Conservation (phyloP, 768 basidiomycete genomes). For the Chalciporus chontae region DNA sequence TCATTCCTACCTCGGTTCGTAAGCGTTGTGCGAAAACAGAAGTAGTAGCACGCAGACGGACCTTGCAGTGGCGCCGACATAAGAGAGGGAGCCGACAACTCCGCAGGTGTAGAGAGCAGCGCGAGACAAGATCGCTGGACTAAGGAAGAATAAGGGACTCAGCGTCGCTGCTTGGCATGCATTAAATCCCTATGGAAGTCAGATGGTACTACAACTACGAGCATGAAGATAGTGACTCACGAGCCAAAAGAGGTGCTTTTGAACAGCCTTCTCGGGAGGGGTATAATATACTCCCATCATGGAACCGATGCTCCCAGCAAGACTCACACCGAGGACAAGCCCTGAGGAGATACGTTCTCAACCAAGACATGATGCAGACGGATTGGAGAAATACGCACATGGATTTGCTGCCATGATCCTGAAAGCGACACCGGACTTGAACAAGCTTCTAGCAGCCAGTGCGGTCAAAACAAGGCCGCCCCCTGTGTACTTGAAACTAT, state of each 20-base stretch:
- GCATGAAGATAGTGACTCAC: slow-evolving; percentile 36
- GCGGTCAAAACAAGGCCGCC: slow-evolving; percentile 77
- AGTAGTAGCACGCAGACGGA: slow-evolving; percentile 25
- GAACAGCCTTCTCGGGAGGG: slow-evolving; percentile 67
- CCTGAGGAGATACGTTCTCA: slow-evolving; percentile 36
- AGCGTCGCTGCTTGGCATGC: slow-evolving; percentile 83
- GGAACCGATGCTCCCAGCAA: slow-evolving; percentile 74
- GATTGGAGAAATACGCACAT: slow-evolving; percentile 41
- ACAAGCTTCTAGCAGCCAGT: slow-evolving; percentile 73
- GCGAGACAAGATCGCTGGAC: slow-evolving; percentile 78
- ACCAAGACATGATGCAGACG: not conserved
- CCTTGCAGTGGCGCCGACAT: slow-evolving; percentile 86
- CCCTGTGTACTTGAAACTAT: slow-evolving; percentile 81
- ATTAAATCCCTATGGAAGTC: slow-evolving; percentile 64
- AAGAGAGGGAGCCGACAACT: slow-evolving; percentile 81
- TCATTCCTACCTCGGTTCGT: slow-evolving; percentile 48
- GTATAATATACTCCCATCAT: slow-evolving; percentile 85
- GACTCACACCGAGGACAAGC: slow-evolving; percentile 79
- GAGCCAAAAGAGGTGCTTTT: slow-evolving; percentile 82
- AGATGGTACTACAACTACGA: not conserved
- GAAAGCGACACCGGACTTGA: slow-evolving; percentile 62
- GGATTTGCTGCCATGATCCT: slow-evolving; percentile 83
- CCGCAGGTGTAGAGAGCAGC: slow-evolving; percentile 88
- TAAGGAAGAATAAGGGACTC: slow-evolving; percentile 86
- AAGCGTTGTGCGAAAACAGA: not conserved